phyloP scores from a whole-genome alignment of 2,329 filamentous ascomycete species.

The Paecilomyces variotii region DNA sequence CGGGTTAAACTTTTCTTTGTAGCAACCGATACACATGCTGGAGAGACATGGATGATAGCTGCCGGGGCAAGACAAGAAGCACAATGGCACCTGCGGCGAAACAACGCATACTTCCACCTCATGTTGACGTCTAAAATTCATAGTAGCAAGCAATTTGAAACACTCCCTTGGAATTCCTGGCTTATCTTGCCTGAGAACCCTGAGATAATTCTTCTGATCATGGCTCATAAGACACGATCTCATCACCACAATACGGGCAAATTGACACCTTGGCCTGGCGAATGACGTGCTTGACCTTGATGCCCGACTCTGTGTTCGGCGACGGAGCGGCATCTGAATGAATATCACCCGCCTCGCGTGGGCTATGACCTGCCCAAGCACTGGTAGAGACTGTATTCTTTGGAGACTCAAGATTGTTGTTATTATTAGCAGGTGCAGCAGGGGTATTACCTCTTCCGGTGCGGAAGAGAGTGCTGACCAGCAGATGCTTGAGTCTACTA shows the following conservation, averaged over 20 bases:
- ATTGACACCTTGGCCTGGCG: conserved; percentile 21
- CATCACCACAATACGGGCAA: conserved; percentile 1
- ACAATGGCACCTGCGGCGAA: not conserved
- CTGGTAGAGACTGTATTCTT: conserved; percentile 19
- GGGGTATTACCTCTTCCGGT: not conserved
- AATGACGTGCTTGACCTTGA: conserved; percentile 26
- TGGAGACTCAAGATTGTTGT: conserved; percentile 1
- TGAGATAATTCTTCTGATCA: not conserved
- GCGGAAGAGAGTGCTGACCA: not conserved
- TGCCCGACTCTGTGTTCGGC: conserved; percentile 11
- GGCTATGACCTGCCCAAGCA: conserved; percentile 23
- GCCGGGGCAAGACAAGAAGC: not conserved
- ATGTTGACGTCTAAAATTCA: not conserved
- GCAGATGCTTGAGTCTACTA: not conserved
- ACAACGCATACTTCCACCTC: not conserved
- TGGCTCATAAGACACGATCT: not conserved
- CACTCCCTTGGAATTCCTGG: not conserved
- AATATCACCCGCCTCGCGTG: conserved; percentile 15
- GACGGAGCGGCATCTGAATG: conserved; percentile 3
- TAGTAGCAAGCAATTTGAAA: not conserved
- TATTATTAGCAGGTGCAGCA: not conserved
- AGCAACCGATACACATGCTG: not conserved
- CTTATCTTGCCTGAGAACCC: not conserved
- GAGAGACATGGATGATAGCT: not conserved
- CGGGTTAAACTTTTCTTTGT: not conserved